Evolutionary conservation across 1,139 yeast genomes (phyloP).

Genomic region (Fermentozyma sake): DNA sequence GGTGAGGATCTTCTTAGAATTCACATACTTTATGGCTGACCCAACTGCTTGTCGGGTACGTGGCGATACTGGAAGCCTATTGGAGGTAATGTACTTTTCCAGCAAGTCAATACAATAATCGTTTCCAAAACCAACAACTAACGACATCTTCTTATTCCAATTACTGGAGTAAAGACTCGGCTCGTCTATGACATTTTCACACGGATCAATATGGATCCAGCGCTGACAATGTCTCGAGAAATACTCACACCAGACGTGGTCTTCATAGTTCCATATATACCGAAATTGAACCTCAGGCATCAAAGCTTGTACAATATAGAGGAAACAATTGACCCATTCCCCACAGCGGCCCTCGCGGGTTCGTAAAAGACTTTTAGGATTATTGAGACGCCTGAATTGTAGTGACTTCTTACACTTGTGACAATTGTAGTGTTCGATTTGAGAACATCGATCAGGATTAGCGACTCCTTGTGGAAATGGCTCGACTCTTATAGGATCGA

Average conservation of each 20-base stretch:
- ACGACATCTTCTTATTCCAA: conserved; percentile 94
- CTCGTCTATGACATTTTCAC: conserved; percentile 82
- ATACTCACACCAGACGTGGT: conserved; percentile 95
- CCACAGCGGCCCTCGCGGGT: conserved; percentile 84
- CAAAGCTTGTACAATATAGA: conserved; percentile 63
- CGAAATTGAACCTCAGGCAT: conserved; percentile 32
- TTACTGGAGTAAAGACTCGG: conserved; percentile 74
- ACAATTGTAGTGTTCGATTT: conserved; percentile 63
- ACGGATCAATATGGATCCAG: conserved; percentile 89
- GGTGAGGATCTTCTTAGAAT: conserved; percentile 3
- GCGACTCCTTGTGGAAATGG: conserved; percentile 12
- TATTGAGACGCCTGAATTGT: conserved; percentile 74
- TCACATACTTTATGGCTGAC: conserved; percentile 5
- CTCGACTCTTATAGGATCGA: conserved; percentile 24
- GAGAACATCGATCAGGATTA: conserved; percentile 30
- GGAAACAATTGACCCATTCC: conserved; percentile 89
- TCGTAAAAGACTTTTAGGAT: conserved; percentile 56
- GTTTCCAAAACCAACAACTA: conserved; percentile 64
- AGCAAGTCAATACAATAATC: conserved; percentile 68
- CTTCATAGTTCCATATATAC: conserved; percentile 85
- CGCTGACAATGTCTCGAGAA: conserved; percentile 55
- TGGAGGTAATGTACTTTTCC: conserved; percentile 57
- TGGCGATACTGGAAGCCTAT: conserved; percentile 23
- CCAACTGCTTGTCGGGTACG: no score
- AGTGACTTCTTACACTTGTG: conserved; percentile 38